Base-by-base conservation (phyloP, 108 stramenopile species). In the Epithemia pelagica region DNA sequence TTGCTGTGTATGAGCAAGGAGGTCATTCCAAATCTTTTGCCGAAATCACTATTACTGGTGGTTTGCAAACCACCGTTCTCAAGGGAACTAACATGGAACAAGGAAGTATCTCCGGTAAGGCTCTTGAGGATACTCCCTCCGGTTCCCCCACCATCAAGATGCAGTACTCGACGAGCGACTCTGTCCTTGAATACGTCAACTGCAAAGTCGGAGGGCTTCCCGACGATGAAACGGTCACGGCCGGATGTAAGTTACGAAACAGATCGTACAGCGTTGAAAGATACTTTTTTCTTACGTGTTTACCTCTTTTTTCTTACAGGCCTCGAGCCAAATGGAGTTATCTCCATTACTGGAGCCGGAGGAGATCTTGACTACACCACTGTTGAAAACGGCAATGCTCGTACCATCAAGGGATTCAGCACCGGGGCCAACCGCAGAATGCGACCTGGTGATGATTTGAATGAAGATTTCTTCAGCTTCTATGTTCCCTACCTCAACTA, bases 21-120 rank as follows among this genome's bases (percentile, higher is more conserved):
- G 85, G 75, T 2, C 58, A 83, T 65, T 87, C 87, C 68, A 84
- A 81, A 52, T 84, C 85, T 18, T 72, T 74, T 52, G 91, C 91
- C 0, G 62, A 30, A 22, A n/a, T 92, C 19, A 78, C 65, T 0
- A 68, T 89, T 10, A 29, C 69, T 8, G 22, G 72, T 27, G 66
- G 78, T 10, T 78, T 91, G 32, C 22, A 65, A 0, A 31, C 18
- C 18, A 19, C 28, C 1, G 27, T 88, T 0, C 24, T 37, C 3
- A 62, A 76, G 33, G 84, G 70, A 2, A 54, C 74, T 8, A n/a
- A 53, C 3, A 57, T 84, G 26, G 68, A 65, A 0, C 88, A 86
- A 18, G 67, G 37, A 25, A 78, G 58, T 60, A 63, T 52, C n/a
- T 70, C 72, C 21, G 86, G 83, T 52, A 82, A 73, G 31, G 64